phyloP scores from a whole-genome alignment of 805 yeast species.

The Tetrapisispora pingtungensis region DNA sequence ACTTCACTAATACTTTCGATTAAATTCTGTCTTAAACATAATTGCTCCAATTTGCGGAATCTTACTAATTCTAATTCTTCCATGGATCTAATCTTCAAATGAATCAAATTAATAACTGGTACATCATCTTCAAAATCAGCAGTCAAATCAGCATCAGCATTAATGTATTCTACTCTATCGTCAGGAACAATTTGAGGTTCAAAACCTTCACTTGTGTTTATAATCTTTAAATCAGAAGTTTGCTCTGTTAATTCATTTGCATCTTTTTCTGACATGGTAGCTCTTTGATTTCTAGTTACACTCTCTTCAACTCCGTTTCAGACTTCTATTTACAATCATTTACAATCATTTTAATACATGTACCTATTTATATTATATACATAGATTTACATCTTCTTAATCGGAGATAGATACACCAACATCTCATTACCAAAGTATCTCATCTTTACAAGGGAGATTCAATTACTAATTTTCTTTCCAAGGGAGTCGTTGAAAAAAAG shows the following conservation, averaged over 20 bases:
- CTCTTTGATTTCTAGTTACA: neutral
- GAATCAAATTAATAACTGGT: conserved; percentile 54
- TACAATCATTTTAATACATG: too few relatives aligned
- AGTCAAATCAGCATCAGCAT: conserved; percentile 60
- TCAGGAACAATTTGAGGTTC: conserved; percentile 24
- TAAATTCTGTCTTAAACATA: conserved; percentile 78
- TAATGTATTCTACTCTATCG: conserved; percentile 40
- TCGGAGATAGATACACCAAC: too few relatives aligned
- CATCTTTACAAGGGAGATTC: too few relatives aligned
- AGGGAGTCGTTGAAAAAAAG: too few relatives aligned
- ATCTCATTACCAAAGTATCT: neutral
- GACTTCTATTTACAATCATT: too few relatives aligned
- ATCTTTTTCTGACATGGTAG: neutral
- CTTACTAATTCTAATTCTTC: conserved; percentile 50
- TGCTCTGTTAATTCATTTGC: neutral
- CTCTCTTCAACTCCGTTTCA: too few relatives aligned
- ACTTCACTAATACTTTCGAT: conserved; percentile 64
- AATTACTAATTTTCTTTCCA: too few relatives aligned
- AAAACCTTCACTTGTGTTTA: conserved; percentile 1
- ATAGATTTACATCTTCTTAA: too few relatives aligned
- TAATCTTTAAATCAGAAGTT: conserved; percentile 1
- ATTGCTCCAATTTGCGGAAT: conserved; percentile 45
- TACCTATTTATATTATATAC: too few relatives aligned
- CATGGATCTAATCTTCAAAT: conserved; percentile 55
- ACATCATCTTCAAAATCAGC: conserved; percentile 46